Percentiles rank a stretch among this genome's conserved stretches.
These are phyloP conservation scores for Penicillium coffeae DNA, from an alignment of 495 filamentous ascomycete species.

Conservation along the genomic window DNA sequence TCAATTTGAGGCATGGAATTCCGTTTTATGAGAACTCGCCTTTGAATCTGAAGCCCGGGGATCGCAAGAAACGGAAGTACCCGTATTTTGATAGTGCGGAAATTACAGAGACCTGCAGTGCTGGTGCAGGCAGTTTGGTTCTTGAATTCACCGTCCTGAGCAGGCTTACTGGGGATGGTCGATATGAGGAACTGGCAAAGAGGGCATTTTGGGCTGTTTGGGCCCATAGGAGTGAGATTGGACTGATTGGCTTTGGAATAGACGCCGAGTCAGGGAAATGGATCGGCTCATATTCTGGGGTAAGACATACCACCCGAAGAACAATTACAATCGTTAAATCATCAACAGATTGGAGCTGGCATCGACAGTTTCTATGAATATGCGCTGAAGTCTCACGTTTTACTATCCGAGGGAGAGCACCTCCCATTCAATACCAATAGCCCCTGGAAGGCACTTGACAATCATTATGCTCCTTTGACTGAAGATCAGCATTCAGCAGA, in stretches of 20 bases:
- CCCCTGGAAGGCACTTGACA: conserved; percentile 36
- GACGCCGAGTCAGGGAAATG: conserved; percentile 89
- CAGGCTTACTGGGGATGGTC: conserved; percentile 77
- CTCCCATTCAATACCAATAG: conserved; percentile 28
- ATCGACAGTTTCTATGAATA: conserved; percentile 99
- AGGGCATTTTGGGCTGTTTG: conserved; percentile 94
- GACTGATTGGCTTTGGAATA: conserved; percentile 86
- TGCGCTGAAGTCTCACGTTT: conserved; percentile 85
- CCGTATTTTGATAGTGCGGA: conserved; percentile 46
- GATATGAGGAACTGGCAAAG: conserved; percentile 86
- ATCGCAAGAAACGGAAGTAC: conserved; percentile 10
- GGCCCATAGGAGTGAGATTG: conserved; percentile 77
- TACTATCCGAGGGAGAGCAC: conserved; percentile 65
- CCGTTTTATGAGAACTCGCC: conserved; percentile 85
- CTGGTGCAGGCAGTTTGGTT: conserved; percentile 89
- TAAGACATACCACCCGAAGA: conserved; percentile 19
- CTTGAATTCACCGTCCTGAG: conserved; percentile 90
- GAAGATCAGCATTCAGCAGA: conserved; percentile 67
- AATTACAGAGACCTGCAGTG: conserved; percentile 93
- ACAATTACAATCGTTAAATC: too few species aligned
- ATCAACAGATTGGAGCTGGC: conserved; percentile 72
- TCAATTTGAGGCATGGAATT: conserved; percentile 88
- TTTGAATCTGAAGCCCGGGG: conserved; percentile 41
- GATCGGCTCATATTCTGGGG: conserved; percentile 79
- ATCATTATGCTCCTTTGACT: conserved; percentile 53